Base-by-base conservation (phyloP, 805 yeast genomes). In the Sugiyamaella smithiae region DNA sequence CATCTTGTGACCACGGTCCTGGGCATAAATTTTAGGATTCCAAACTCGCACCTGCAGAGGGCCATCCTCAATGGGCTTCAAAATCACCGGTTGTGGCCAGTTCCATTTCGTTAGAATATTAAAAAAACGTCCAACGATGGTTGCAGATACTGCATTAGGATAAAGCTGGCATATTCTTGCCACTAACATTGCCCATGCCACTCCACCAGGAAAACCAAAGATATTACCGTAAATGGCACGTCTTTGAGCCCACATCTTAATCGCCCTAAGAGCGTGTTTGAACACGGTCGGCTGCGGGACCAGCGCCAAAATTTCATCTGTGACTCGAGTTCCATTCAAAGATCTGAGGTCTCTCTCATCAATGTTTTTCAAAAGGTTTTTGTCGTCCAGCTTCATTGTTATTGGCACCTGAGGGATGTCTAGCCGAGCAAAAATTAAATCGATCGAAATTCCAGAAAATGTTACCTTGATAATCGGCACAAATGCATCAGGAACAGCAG, bases 101-200 rank as follows among this genome's bases (percentile, higher is more conserved):
- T 80, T 82, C 99, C 99, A 93, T 64, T 88, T 80, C 1, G 88
- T 69, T 57, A 88, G 78, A 53, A 93, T 88, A 55, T 81, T 79
- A 69, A 93, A 93, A 64, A 93, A 93, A 63, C 89, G 86, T 51
- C 84, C 81, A n/a, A 93, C 83, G 45, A 93, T 85, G 2, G 86
- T 88, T 0, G 98, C 88, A 53, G 97, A 84, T 9, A 89, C 95
- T 0, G 98, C 95, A 67, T 91, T 91, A 7, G 99, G 99, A 64
- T 91, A 93, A 44, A 93, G 70, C 66, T 93, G 99, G 67, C 99
- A 93, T 24, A 93, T 88, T 59, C 99, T 76, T 1, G 98, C 99
- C n/a, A 90, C 97, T 35, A 93, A 67, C 97, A 93, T 93, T 0
- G 99, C 99, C 99, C 99, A 93, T 1, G 99, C 99, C 43, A 93